Percentiles rank a stretch among this genome's conserved stretches.
Evolutionary conservation across 306 rosid species (phyloP).

Genomic region (Pterocarpus macrocarpus): DNA sequence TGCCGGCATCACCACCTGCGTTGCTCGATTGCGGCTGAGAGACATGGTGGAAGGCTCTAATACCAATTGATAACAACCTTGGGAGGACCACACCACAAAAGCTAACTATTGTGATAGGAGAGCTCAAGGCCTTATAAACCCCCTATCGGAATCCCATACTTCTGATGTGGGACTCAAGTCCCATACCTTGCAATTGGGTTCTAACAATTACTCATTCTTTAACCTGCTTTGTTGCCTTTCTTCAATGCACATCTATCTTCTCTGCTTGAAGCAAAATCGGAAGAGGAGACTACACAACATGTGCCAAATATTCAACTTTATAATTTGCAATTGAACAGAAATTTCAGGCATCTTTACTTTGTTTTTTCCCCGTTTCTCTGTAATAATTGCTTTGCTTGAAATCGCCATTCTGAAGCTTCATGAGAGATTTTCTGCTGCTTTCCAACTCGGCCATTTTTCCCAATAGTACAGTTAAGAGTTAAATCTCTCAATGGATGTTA

Average conservation of each 20-base stretch:
- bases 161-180: too few relatives aligned
- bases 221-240: neutral
- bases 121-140: too few relatives aligned
- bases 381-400: neutral
- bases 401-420: neutral
- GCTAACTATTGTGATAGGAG: too few relatives aligned
- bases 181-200: too few relatives aligned
- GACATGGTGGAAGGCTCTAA: too few relatives aligned
- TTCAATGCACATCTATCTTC: neutral
- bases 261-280: neutral
- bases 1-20: too few relatives aligned
- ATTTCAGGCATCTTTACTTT: neutral
- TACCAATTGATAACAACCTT: too few relatives aligned
- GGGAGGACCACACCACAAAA: too few relatives aligned
- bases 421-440: slow-evolving; percentile 6
- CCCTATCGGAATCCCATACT: too few relatives aligned
- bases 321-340: neutral
- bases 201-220: too few relatives aligned
- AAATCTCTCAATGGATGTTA: neutral
- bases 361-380: neutral
- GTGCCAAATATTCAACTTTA: neutral
- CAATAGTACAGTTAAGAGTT: slow-evolving; percentile 11
- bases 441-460: neutral
- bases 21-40: too few relatives aligned
- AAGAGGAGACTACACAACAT: too few relatives aligned